These are phyloP conservation scores for Juncus effusus DNA, from an alignment of 176 grass and related monocot species.

Conservation along the genomic window DNA sequence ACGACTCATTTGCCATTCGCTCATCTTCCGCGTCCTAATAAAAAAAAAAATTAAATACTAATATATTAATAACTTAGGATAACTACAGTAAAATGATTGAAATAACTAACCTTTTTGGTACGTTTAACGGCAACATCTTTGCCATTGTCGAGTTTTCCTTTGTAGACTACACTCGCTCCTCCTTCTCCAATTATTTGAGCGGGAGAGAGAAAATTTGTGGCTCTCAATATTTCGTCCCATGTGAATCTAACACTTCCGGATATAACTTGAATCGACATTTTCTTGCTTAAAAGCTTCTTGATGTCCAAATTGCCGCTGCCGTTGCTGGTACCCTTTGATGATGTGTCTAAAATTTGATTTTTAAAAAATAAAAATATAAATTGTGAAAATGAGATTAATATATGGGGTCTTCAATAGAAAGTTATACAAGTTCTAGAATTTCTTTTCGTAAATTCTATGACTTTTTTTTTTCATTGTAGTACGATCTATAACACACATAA, in stretches of 20 bases:
- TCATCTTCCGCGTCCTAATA: slow-evolving; percentile 51
- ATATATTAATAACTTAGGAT: no score
- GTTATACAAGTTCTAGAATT: not conserved
- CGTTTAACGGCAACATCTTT: slow-evolving; percentile 72
- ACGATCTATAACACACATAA: not conserved
- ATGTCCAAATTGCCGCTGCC: not conserved
- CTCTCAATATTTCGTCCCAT: slow-evolving; percentile 67
- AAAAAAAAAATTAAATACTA: not conserved
- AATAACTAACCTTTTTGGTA: slow-evolving; percentile 56
- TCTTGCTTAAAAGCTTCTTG: slow-evolving; percentile 29
- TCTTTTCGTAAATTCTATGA: not conserved
- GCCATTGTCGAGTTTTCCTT: slow-evolving; percentile 53
- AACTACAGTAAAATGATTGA: slow-evolving; percentile 9
- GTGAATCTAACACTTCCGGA: slow-evolving; percentile 56
- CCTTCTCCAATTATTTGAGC: slow-evolving; percentile 71
- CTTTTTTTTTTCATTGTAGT: not conserved
- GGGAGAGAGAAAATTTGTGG: slow-evolving; percentile 74
- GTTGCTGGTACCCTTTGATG: not conserved
- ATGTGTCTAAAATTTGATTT: not conserved
- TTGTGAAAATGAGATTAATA: not conserved
- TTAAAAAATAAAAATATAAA: not conserved
- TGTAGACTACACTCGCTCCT: slow-evolving; percentile 75
- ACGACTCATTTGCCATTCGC: slow-evolving; percentile 43
- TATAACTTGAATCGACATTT: slow-evolving; percentile 37
- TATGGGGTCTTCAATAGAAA: not conserved